Percentiles rank a stretch among this genome's conserved stretches.
Evolutionary conservation across 441 rosid species (phyloP).

Genomic region (Euphorbia schlechtendalii): DNA sequence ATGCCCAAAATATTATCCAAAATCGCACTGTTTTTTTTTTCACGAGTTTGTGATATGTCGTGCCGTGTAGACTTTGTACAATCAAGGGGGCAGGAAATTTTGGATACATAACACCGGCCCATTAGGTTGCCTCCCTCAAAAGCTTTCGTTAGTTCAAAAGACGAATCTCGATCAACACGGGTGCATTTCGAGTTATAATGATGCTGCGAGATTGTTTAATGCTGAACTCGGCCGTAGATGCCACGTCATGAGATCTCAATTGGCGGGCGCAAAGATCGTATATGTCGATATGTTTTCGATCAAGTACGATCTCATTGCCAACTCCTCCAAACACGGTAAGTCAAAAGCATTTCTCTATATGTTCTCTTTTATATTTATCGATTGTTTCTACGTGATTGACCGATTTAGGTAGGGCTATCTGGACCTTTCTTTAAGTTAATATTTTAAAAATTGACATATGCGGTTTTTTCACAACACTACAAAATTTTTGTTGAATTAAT

Average conservation of each 20-base stretch:
- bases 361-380: neutral
- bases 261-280: conserved; percentile 43
- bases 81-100: conserved; percentile 68
- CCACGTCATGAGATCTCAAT: conserved; percentile 38
- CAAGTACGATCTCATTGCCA: conserved; percentile 65
- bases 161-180: conserved; percentile 45
- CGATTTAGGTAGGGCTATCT: too few relatives aligned
- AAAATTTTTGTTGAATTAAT: too few relatives aligned
- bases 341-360: neutral
- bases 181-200: conserved; percentile 50
- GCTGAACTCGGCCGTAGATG: conserved; percentile 39
- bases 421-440: too few relatives aligned
- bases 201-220: conserved; percentile 58
- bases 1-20: neutral
- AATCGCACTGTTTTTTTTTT: too few relatives aligned
- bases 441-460: too few relatives aligned
- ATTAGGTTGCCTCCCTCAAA: conserved; percentile 79
- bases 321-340: conserved; percentile 50
- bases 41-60: too few relatives aligned
- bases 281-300: conserved; percentile 70
- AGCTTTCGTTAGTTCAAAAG: conserved; percentile 43
- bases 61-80: conserved; percentile 36
- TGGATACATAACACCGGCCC: conserved; percentile 91
- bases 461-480: too few relatives aligned
- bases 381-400: too few relatives aligned